Conservation (phyloP, 208 protist species). For the Trypanosoma avium region DNA sequence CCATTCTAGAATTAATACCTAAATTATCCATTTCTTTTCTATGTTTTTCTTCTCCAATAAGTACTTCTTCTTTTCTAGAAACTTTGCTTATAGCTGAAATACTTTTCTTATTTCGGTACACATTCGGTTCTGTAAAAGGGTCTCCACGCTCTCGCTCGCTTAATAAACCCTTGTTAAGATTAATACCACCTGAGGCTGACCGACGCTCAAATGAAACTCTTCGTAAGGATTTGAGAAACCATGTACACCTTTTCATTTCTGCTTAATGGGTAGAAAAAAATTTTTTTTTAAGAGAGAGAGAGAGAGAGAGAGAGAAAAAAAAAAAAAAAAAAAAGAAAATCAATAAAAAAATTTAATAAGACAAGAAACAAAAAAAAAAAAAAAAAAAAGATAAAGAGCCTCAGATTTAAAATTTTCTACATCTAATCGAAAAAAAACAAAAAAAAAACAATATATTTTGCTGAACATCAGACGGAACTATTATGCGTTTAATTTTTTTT, state of each 20-base stretch:
- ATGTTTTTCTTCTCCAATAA: constrained; percentile 45
- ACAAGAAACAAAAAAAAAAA: too few species aligned
- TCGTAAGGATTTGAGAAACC: constrained; percentile 13
- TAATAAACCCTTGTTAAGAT: constrained; percentile 58
- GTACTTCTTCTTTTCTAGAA: constrained; percentile 33
- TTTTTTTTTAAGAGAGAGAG: constrained; percentile 9
- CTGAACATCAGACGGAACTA: too few species aligned
- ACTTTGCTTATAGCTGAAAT: constrained; percentile 62
- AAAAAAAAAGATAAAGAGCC: too few species aligned
- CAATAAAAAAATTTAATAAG: constrained; percentile 6
- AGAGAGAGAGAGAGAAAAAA: constrained; percentile 22
- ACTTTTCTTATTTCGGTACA: constrained; percentile 69
- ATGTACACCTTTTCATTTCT: constrained; percentile 18
- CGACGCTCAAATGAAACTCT: constrained; percentile 32
- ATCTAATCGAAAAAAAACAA: too few species aligned
- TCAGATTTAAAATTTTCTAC: too few species aligned
- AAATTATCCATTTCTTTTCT: constrained; percentile 31
- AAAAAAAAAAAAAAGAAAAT: not conserved
- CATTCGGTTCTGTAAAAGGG: constrained; percentile 65
- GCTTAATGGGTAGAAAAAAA: not conserved
- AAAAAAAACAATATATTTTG: too few species aligned
- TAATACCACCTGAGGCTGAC: constrained; percentile 39
- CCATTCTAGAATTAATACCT: constrained; percentile 35
- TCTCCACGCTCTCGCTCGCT: constrained; percentile 57
- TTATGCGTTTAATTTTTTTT: too few species aligned